Percentiles rank a stretch among this genome's conserved stretches.
phyloP scores from a whole-genome alignment of 2,329 filamentous ascomycete species.

The Fusarium nodosum region DNA sequence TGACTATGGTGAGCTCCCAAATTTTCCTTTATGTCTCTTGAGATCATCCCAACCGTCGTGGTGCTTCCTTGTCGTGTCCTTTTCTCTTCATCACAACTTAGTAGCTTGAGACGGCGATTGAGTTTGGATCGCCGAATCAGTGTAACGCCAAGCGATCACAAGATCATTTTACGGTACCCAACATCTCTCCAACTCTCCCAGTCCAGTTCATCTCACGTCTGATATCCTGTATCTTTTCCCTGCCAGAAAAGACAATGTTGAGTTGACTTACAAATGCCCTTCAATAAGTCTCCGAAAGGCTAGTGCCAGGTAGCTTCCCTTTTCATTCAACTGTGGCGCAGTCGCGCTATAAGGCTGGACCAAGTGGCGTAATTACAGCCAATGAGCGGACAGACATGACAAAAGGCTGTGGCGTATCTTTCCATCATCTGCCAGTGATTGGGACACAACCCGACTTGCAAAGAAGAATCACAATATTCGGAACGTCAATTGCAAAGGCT shows the following conservation, averaged over 20 bases:
- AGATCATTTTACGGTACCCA: accelerated
- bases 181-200: no score
- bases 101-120: background rate
- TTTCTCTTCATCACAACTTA: background rate
- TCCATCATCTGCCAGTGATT: background rate
- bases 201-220: background rate
- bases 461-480: background rate
- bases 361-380: background rate
- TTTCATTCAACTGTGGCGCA: conserved; percentile 14
- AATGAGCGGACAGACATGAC: background rate
- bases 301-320: conserved; percentile 26
- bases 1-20: conserved; percentile 22
- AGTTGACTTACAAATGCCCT: conserved; percentile 19
- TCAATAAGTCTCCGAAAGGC: conserved; percentile 25
- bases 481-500: conserved; percentile 23
- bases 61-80: background rate
- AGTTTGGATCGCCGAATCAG: background rate
- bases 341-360: conserved; percentile 19
- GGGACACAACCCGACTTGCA: background rate
- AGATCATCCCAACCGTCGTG: background rate
- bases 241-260: background rate
- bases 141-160: background rate
- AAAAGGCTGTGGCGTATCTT: conserved; percentile 15
- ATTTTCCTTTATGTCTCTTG: background rate
- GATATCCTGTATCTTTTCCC: background rate